Conservation (phyloP, 139 green algal genomes). For the Spirogloea muscicola region DNA sequence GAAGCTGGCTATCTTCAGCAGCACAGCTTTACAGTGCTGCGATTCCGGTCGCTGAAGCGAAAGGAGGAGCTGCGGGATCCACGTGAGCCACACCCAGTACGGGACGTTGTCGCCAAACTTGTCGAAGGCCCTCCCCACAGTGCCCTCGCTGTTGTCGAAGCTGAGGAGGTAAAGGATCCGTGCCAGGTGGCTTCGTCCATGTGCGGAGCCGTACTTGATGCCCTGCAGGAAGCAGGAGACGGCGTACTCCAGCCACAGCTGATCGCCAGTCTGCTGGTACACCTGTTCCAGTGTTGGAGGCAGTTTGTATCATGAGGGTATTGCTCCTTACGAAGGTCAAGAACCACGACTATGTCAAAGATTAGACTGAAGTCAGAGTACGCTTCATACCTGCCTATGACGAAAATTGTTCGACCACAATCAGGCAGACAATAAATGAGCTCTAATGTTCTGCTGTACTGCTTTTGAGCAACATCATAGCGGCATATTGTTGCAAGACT, state of each 20-base stretch:
- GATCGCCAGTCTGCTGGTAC: conserved; percentile 27
- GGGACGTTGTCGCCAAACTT: conserved; percentile 65
- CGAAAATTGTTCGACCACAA: too few species aligned
- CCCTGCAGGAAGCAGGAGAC: conserved; percentile 78
- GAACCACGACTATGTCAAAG: too few species aligned
- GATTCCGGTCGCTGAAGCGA: conserved; percentile 76
- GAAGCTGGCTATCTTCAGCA: conserved; percentile 53
- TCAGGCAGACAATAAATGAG: too few species aligned
- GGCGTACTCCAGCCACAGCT: conserved; percentile 75
- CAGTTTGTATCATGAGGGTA: too few species aligned
- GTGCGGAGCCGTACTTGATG: conserved; percentile 58
- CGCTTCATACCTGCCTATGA: too few species aligned
- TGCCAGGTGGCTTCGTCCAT: conserved; percentile 61
- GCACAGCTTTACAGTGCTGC: conserved; percentile 60
- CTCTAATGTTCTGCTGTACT: too few species aligned
- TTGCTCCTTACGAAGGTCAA: too few species aligned
- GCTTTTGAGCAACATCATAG: too few species aligned
- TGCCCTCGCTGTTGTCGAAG: conserved; percentile 64
- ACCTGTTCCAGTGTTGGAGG: conserved; percentile 14
- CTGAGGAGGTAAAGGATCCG: conserved; percentile 81
- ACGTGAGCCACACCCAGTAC: conserved; percentile 87
- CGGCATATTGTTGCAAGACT: too few species aligned
- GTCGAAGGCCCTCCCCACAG: conserved; percentile 55
- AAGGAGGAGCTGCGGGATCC: conserved; percentile 85
- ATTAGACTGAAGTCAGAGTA: too few species aligned